A percentile compares a stretch with the other conserved stretches of the same genome.
These are phyloP conservation scores for Globisporangium middletonii DNA, from an alignment of 352 stramenopile species.

Conservation along the genomic window DNA sequence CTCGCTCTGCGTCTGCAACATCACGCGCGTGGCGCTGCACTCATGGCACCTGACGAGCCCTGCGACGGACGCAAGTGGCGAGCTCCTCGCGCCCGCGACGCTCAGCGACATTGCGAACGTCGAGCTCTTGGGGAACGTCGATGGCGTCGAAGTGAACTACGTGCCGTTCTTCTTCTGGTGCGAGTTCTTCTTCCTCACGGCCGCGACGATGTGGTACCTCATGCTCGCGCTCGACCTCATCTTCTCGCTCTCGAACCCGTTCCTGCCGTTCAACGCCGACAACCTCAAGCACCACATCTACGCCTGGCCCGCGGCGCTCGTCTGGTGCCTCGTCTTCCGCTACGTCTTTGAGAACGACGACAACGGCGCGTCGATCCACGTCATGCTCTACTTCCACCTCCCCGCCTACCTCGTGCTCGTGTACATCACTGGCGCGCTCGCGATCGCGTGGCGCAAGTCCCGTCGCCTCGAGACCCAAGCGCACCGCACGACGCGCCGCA, in stretches of 20 bases:
- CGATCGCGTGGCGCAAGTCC: constrained; percentile 63
- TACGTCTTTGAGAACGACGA: constrained; percentile 40
- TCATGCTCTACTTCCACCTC: constrained; percentile 66
- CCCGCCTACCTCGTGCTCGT: constrained; percentile 60
- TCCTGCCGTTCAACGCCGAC: constrained; percentile 82
- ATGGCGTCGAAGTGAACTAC: constrained; percentile 31
- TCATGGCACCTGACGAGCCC: constrained; percentile 30
- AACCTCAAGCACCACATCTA: constrained; percentile 80
- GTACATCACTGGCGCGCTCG: constrained; percentile 55
- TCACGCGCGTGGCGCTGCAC: constrained; percentile 58
- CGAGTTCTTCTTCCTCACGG: constrained; percentile 78
- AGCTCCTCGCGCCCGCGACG: constrained; percentile 25
- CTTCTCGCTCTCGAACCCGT: constrained; percentile 84
- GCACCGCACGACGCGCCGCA: constrained; percentile 66
- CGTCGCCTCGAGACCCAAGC: constrained; percentile 69
- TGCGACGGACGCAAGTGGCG: constrained; percentile 9
- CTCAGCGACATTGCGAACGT: constrained; percentile 59
- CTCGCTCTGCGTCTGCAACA: constrained; percentile 55
- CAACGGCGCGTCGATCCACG: constrained; percentile 22
- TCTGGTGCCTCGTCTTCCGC: constrained; percentile 69
- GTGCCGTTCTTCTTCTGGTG: constrained; percentile 79
- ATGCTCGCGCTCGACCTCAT: constrained; percentile 84
- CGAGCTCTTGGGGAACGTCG: constrained; percentile 27
- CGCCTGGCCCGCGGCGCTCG: constrained; percentile 62
- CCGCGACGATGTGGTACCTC: constrained; percentile 77